Base-by-base conservation (phyloP, 83 land plant genomes). In the Isoetes engelmannii region DNA sequence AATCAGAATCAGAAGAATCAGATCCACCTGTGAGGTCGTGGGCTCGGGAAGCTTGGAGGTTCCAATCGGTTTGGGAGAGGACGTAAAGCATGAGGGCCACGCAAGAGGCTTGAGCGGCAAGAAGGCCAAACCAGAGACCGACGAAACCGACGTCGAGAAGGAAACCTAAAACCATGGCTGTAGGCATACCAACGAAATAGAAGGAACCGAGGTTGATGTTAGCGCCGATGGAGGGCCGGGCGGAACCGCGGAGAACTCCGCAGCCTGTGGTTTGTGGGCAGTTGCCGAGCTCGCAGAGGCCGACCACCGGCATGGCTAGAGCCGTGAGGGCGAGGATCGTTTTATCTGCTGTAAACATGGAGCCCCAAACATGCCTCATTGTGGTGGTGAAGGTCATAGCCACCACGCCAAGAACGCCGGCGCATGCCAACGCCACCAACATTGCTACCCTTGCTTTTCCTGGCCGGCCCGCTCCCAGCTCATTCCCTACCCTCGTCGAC, bases 191-290 rank as follows among this genome's bases (percentile, higher is more conserved):
- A 7, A 84, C 47, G 5, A 79, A 19, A 62, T 84, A 84, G 54
- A 84, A 84, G 10, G 85, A 21, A 4, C 67, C 57, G 6, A 84
- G 64, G 51, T 84, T 84, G 47, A 84, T 79, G 57, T 65, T 57
- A 0, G 85, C 85, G 4, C 87, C 85, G n/a, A 70, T 18, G 4
- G 69, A 66, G 4, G 85, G 85, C 63, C 82, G 65, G 0, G 87
- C 85, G 10, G 70, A 60, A 7, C 87, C 87, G 56, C 77, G 50
- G 3, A 84, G 73, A 28, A 82, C 87, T 0, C 85, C 87, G 42
- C 85, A 84, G 3, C 77, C 85, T 0, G 67, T 70, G 18, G 62
- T 59, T 4, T 59, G 62, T 0, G 62, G 62, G 28, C 62, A 59
- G 62, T 59, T 59, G 28, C 72, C 72, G 13, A 69, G 59, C 72